Evolutionary conservation across 225 moss, liverwort and hornwort genomes (phyloP).

Genomic region (Pseudisothecium myosuroides): DNA sequence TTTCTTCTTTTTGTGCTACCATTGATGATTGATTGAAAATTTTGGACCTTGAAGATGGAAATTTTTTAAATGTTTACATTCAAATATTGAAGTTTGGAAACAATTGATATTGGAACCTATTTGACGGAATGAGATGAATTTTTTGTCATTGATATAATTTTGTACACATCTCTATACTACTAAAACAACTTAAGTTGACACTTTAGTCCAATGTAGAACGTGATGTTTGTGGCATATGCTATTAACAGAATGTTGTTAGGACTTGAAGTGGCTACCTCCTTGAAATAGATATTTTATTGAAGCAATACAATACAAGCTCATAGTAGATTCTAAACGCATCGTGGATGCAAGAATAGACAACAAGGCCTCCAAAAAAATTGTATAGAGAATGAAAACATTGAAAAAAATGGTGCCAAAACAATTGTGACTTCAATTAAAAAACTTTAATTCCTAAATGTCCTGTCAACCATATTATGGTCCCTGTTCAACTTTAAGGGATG

Average conservation of each 20-base stretch:
- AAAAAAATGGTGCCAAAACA: neutral
- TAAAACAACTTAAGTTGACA: neutral
- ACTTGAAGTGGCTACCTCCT: neutral
- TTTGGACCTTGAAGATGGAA: neutral
- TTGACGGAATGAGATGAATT: neutral
- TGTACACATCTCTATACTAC: neutral
- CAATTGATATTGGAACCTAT: neutral
- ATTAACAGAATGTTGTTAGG: neutral
- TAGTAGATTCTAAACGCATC: neutral
- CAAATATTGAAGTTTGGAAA: neutral
- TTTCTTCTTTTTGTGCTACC: neutral
- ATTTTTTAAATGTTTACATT: neutral
- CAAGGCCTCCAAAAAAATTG: neutral
- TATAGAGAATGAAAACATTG: neutral
- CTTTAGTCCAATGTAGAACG: neutral
- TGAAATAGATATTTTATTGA: neutral
- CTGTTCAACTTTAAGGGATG: neutral
- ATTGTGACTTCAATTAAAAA: neutral
- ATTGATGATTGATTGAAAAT: rapidly evolving
- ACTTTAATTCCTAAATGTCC: neutral
- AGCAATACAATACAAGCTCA: neutral
- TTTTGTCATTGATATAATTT: neutral
- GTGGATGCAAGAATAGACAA: neutral
- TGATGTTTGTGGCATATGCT: neutral
- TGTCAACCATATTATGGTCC: neutral